Percentiles rank a stretch among this genome's conserved stretches.
Evolutionary conservation across 192 early-diverging fungal species (phyloP).

Genomic region (Paraglomus brasilianum): DNA sequence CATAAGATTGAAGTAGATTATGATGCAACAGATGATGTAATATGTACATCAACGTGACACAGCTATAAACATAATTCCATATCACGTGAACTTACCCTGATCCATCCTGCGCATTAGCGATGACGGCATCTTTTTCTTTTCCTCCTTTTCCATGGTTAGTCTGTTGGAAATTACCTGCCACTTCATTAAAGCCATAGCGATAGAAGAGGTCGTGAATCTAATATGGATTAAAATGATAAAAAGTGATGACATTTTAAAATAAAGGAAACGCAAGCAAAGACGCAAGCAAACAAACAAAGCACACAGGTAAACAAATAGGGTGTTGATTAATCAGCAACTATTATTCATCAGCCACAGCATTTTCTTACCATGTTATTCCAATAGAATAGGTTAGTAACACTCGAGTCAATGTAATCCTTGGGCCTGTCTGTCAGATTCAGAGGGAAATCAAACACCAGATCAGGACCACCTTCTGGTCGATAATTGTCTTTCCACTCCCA

Average conservation of each 20-base stretch:
- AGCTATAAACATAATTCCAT: too few species aligned
- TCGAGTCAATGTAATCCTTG: slow-evolving; percentile 68
- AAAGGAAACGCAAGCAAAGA: not conserved
- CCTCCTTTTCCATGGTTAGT: slow-evolving; percentile 84
- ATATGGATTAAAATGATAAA: not conserved
- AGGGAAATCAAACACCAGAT: slow-evolving; percentile 74
- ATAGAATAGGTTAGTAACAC: slow-evolving; percentile 89
- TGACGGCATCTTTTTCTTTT: slow-evolving; percentile 76
- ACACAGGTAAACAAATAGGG: not conserved
- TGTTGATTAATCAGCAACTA: not conserved
- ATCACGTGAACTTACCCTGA: slow-evolving; percentile 49
- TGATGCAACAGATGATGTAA: too few species aligned
- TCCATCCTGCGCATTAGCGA: slow-evolving; percentile 91
- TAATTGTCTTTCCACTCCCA: slow-evolving; percentile 72
- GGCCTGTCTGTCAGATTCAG: slow-evolving; percentile 65
- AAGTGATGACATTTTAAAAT: not conserved
- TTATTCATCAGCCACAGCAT: not conserved
- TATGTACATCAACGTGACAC: too few species aligned
- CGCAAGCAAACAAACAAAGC: not conserved
- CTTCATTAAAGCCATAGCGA: slow-evolving; percentile 89
- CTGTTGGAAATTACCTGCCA: slow-evolving; percentile 92
- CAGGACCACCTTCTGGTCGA: slow-evolving; percentile 64
- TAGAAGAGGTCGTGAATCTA: slow-evolving; percentile 86
- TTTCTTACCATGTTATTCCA: slow-evolving; percentile 70
- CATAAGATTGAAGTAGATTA: too few species aligned